Evolutionary conservation across 805 yeast species (phyloP).

Genomic region (Saccharomycopsis sp.): DNA sequence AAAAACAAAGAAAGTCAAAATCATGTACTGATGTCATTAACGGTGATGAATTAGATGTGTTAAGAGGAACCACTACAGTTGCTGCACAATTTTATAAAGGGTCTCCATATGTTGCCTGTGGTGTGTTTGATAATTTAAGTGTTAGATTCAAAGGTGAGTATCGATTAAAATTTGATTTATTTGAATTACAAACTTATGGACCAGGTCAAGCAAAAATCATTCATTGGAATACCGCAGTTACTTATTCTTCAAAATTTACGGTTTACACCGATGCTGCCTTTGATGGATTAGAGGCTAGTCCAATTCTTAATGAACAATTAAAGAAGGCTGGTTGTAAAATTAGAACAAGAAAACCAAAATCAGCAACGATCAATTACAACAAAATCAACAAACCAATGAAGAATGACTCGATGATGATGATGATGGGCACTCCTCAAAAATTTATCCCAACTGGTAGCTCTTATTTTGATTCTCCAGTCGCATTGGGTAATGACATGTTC

Average conservation of each 20-base stretch:
- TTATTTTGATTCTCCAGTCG: conserved; percentile 12
- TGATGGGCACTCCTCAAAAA: neutral
- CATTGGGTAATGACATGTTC: conserved; percentile 10
- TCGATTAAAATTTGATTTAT: conserved; percentile 20
- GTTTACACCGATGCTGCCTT: conserved; percentile 21
- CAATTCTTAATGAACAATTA: conserved; percentile 20
- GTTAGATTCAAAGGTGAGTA: conserved; percentile 21
- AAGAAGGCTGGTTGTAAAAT: conserved; percentile 22
- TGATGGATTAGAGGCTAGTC: conserved; percentile 21
- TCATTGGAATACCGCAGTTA: conserved; percentile 18
- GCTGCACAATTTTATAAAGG: conserved; percentile 20
- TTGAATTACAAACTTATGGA: conserved; percentile 13
- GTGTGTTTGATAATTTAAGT: conserved; percentile 20
- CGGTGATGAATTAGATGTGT: conserved; percentile 14
- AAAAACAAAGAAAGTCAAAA: conserved; percentile 20
- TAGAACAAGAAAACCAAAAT: conserved; percentile 21
- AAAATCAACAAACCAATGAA: neutral
- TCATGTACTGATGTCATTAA: conserved; percentile 3
- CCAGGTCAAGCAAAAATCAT: conserved; percentile 11
- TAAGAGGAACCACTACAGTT: conserved; percentile 21
- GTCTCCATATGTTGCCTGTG: conserved; percentile 19
- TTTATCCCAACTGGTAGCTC: neutral
- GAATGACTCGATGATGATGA: neutral
- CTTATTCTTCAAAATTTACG: conserved; percentile 17
- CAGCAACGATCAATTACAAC: neutral